Conservation (phyloP, 1,284 basidiomycete species). For the Chondrostereum purpureum region DNA sequence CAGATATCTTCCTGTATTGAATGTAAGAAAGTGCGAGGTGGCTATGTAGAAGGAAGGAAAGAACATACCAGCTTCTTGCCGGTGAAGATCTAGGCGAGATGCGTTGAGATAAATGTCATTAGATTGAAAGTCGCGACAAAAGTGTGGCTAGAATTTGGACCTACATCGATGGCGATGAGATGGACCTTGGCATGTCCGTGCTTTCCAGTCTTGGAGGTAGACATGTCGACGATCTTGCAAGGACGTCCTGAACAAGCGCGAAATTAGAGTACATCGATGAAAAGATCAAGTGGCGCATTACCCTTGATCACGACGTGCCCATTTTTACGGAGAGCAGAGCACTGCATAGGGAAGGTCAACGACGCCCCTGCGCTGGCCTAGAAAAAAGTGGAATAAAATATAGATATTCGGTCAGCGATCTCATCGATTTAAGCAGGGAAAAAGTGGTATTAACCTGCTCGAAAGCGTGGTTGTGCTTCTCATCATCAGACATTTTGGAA, state of each 20-base stretch:
- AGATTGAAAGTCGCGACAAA: conserved; percentile 7
- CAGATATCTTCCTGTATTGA: conserved; percentile 86
- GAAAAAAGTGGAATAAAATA: conserved; percentile 10
- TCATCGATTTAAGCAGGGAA: conserved; percentile 4
- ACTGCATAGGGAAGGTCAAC: conserved; percentile 90
- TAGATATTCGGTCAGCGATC: background rate
- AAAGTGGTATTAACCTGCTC: conserved; percentile 49
- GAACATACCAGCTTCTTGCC: conserved; percentile 77
- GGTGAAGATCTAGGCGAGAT: conserved; percentile 77
- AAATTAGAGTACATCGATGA: conserved; percentile 6
- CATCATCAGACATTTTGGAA: conserved; percentile 80
- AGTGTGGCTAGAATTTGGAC: no score
- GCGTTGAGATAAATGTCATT: conserved; percentile 11
- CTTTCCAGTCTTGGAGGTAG: conserved; percentile 99
- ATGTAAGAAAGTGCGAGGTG: conserved; percentile 13
- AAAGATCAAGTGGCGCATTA: conserved; percentile 16
- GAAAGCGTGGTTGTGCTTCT: conserved; percentile 86
- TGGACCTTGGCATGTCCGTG: conserved; percentile 99
- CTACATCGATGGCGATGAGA: conserved; percentile 91
- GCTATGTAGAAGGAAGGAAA: background rate
- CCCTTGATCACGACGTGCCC: conserved; percentile 98
- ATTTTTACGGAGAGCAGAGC: conserved; percentile 92
- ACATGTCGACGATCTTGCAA: conserved; percentile 99
- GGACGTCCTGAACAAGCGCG: conserved; percentile 60
- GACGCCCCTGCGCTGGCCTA: conserved; percentile 80